phyloP scores from a whole-genome alignment of 2,329 filamentous ascomycete species.

The Epichloe glyceriae region DNA sequence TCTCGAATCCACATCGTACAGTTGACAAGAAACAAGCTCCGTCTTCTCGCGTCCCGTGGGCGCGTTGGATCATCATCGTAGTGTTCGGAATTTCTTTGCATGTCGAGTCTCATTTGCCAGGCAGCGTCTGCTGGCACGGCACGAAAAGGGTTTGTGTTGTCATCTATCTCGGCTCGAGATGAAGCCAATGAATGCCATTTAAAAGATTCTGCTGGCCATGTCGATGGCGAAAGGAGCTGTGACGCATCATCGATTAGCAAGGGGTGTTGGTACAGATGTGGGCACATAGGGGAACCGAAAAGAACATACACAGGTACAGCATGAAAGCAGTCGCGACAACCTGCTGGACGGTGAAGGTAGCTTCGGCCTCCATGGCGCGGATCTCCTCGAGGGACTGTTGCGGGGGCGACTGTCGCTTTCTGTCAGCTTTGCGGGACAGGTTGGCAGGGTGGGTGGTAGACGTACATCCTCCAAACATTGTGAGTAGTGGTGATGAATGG shows the following conservation, averaged over 20 bases:
- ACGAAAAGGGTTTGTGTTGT: not conserved
- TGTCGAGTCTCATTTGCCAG: not conserved
- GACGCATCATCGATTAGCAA: not conserved
- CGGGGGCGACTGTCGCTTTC: conserved; percentile 42
- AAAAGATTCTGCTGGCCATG: conserved; percentile 32
- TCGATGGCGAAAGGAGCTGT: conserved; percentile 47
- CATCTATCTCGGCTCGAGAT: not conserved
- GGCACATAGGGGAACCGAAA: not conserved
- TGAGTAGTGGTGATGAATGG: not conserved
- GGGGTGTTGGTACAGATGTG: not conserved
- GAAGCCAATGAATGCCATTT: conserved; percentile 7
- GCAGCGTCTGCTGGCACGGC: not conserved
- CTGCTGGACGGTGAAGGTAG: conserved; percentile 52
- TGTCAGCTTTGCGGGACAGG: conserved; percentile 11
- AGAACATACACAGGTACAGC: conserved; percentile 61
- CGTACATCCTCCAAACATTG: conserved; percentile 28
- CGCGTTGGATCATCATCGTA: not conserved
- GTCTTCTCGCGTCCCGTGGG: not conserved
- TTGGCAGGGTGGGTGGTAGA: conserved; percentile 7
- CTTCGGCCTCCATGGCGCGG: conserved; percentile 53
- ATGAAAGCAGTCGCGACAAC: conserved; percentile 52
- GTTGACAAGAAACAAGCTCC: not conserved
- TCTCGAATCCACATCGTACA: conserved; percentile 7
- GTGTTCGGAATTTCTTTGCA: not conserved
- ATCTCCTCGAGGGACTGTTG: conserved; percentile 60